Evolutionary conservation across 2,329 filamentous ascomycete genomes (phyloP), one percentile per base, ranked within the genome.

Genomic region (Ophiostoma quercus): DNA sequence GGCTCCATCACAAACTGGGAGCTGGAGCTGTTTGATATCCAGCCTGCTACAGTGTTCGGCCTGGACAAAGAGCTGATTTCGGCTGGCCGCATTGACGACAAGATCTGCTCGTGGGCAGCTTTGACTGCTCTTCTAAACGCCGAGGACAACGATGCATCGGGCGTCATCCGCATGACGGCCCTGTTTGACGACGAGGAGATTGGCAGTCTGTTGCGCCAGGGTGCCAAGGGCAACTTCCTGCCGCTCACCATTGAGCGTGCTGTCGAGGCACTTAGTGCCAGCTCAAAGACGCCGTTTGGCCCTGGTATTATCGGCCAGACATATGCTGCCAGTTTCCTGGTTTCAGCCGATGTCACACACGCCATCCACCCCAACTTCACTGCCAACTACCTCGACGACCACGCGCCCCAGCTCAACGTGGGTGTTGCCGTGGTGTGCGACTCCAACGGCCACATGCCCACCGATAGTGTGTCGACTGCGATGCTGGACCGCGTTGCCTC

Each of bases 131-230:
- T 99, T 0, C 83, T 97, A 37, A 37, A n/a, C 67, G 87, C 89
- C 22, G 82, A 86, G 14, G 80, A 84, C 54, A 82, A 79, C 74
- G 81, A 85, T 0, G 78, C 82, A 11, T 85, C 90, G 71, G 85
- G 88, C n/a, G 86, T 90, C 69, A 88, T 98, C 79, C 96, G 96
- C 80, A 84, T 97, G 69, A 92, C 95, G 47, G 93, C 90, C n/a
- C 89, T 97, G 75, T 98, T 98, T 76, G 95, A 98, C 77, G 91
- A 97, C 76, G 95, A 99, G 79, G 95, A 99, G 79, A 96, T 99
- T 72, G 95, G 95, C 72, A 96, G 91, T 34, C 84, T 92, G 9
- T 87, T 97, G 67, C 91, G 94, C 70, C 94, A 98, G 81, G 95
- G 95, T 72, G 95, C 95, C 6, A 85, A 87, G 68, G 89, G 92